Percentiles rank a stretch among this genome's conserved stretches.
phyloP scores from a whole-genome alignment of 148 eudicot species.

The Agrostemma githago region DNA sequence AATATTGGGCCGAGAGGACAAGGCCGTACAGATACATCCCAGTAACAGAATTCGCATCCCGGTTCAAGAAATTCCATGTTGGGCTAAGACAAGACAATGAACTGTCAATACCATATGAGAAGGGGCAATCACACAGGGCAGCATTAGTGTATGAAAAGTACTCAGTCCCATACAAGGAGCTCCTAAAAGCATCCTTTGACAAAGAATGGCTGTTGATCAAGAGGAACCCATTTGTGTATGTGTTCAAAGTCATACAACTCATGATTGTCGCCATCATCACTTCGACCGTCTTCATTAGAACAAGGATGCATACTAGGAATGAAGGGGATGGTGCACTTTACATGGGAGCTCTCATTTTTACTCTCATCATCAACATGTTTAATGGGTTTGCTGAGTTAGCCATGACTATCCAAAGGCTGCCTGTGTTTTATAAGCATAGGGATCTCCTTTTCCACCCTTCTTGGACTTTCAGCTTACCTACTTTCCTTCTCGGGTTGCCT shows the following conservation, averaged over 20 bases:
- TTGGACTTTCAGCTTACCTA: constrained; percentile 80
- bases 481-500: constrained; percentile 62
- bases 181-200: constrained; percentile 63
- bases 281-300: constrained; percentile 56
- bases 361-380: constrained; percentile 62
- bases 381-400: constrained; percentile 72
- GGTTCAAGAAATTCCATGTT: constrained; percentile 66
- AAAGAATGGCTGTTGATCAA: constrained; percentile 70
- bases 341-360: constrained; percentile 64
- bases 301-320: constrained; percentile 45
- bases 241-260: constrained; percentile 64
- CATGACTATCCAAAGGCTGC: constrained; percentile 53
- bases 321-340: constrained; percentile 55
- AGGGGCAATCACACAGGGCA: constrained; percentile 50
- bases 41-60: constrained; percentile 46
- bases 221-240: constrained; percentile 65
- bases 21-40: constrained; percentile 52
- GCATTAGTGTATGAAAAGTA: constrained; percentile 47
- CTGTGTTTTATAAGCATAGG: constrained; percentile 74
- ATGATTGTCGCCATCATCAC: constrained; percentile 50
- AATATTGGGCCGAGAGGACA: constrained; percentile 56
- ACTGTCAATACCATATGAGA: constrained; percentile 62
- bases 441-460: constrained; percentile 76
- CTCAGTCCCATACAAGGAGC: constrained; percentile 50
- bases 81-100: constrained; percentile 64